These are phyloP conservation scores for Oryza coarctata DNA, from an alignment of 176 grass and related monocot genomes.

Conservation along the genomic window DNA sequence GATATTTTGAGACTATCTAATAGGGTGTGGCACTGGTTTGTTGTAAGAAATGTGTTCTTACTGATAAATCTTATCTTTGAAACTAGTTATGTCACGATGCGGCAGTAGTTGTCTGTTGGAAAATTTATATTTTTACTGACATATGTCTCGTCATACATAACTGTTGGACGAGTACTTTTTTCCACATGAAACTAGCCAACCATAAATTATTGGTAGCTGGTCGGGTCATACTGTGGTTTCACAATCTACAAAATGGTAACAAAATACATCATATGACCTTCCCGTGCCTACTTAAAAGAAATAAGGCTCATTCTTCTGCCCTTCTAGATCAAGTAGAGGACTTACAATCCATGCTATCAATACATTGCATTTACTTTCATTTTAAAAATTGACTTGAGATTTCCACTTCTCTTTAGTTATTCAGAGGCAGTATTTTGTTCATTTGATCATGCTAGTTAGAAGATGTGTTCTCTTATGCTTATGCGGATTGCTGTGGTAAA, in stretches of 20 bases:
- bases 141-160: not conserved
- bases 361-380: not conserved
- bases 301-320: not conserved
- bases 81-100: not conserved
- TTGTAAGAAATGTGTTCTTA: not conserved
- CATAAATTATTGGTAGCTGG: not conserved
- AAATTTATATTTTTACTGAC: not conserved
- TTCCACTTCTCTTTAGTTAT: not conserved
- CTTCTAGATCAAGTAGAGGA: not conserved
- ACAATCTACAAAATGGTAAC: not conserved
- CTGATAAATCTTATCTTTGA: not conserved
- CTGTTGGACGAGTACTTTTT: not conserved
- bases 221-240: not conserved
- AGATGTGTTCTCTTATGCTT: not conserved
- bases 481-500: not conserved
- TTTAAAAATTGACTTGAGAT: not conserved
- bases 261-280: not conserved
- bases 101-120: not conserved
- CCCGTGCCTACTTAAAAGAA: too few species aligned
- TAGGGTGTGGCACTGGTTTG: not conserved
- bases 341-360: not conserved
- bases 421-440: not conserved
- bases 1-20: not conserved
- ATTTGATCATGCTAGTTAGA: not conserved
- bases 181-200: not conserved